phyloP scores from a whole-genome alignment of 768 basidiomycete genomes.

The Lactarius vividus region DNA sequence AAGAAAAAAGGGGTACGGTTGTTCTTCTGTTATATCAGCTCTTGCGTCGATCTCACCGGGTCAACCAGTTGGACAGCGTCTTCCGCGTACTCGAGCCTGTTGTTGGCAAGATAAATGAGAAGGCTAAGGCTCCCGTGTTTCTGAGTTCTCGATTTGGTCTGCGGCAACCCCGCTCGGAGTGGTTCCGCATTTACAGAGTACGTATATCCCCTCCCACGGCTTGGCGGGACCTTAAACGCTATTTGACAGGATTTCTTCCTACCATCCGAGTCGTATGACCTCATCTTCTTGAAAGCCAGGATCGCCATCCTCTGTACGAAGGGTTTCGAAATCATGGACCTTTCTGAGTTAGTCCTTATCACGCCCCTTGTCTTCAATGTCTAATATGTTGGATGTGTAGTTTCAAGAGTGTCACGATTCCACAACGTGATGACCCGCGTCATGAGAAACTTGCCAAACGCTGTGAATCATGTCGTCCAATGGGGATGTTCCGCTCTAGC shows the following conservation, averaged over 20 bases:
- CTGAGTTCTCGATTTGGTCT: conserved; percentile 74
- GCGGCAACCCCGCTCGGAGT: conserved; percentile 79
- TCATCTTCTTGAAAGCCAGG: conserved; percentile 91
- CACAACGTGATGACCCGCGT: conserved; percentile 69
- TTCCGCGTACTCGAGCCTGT: conserved; percentile 98
- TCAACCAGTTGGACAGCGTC: conserved; percentile 70
- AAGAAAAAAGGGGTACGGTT: conserved; percentile 82
- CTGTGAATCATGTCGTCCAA: conserved; percentile 75
- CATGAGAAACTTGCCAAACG: conserved; percentile 71
- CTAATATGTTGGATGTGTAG: conserved; percentile 37
- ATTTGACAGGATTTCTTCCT: conserved; percentile 75
- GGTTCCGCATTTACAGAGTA: conserved; percentile 90
- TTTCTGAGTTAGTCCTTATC: conserved; percentile 66
- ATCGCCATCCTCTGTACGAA: conserved; percentile 91
- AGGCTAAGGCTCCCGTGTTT: conserved; percentile 64
- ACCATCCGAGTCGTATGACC: conserved; percentile 84
- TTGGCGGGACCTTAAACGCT: not conserved
- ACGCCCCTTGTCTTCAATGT: not conserved
- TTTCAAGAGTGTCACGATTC: conserved; percentile 87
- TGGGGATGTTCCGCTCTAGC: conserved; percentile 86
- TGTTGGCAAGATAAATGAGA: conserved; percentile 82
- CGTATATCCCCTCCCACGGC: conserved; percentile 11
- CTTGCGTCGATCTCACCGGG: conserved; percentile 20
- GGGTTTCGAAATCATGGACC: conserved; percentile 97
- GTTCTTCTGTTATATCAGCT: conserved; percentile 21